Evolutionary conservation across 2,329 filamentous ascomycete species (phyloP).

Genomic region (Aureobasidium namibiae): DNA sequence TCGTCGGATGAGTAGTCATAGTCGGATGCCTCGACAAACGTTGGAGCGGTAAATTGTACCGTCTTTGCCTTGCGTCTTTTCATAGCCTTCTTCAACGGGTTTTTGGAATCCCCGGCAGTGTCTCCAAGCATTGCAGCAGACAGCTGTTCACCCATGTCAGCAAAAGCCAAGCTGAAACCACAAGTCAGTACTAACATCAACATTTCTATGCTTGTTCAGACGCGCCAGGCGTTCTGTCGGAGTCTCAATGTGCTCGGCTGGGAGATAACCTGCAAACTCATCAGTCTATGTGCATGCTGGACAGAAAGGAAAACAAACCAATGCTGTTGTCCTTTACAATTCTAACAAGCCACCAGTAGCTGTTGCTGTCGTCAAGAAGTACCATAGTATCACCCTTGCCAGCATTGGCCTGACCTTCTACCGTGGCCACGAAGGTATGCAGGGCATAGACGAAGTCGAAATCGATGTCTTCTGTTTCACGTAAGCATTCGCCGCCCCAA

Average conservation of each 20-base stretch:
- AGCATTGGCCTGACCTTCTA: slow-evolving; percentile 96
- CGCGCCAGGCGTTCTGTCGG: slow-evolving; percentile 89
- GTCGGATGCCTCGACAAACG: slow-evolving; percentile 81
- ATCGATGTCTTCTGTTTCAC: slow-evolving; percentile 93
- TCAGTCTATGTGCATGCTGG: slow-evolving; percentile 16
- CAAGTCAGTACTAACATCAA: slow-evolving; percentile 62
- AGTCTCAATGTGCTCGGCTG: slow-evolving; percentile 96
- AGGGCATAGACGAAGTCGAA: slow-evolving; percentile 99
- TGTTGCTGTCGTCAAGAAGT: slow-evolving; percentile 94
- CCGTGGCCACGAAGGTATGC: slow-evolving; percentile 94
- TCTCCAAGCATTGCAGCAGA: slow-evolving; percentile 65
- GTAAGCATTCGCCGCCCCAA: slow-evolving; percentile 80
- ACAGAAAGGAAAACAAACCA: slow-evolving; percentile 37
- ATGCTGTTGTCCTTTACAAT: slow-evolving; percentile 98
- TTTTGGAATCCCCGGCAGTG: slow-evolving; percentile 71
- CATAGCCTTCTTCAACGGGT: slow-evolving; percentile 75
- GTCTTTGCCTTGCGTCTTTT: slow-evolving; percentile 74
- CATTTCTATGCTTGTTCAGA: slow-evolving; percentile 95
- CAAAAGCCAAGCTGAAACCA: slow-evolving; percentile 17
- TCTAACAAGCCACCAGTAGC: slow-evolving; percentile 98
- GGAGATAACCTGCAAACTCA: slow-evolving; percentile 65
- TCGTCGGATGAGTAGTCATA: slow-evolving; percentile 72
- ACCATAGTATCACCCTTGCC: slow-evolving; percentile 99
- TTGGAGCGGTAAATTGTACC: slow-evolving; percentile 76
- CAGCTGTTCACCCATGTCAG: slow-evolving; percentile 38